phyloP scores from a whole-genome alignment of 2,329 filamentous ascomycete genomes.

The Exophiala xenobiotica region DNA sequence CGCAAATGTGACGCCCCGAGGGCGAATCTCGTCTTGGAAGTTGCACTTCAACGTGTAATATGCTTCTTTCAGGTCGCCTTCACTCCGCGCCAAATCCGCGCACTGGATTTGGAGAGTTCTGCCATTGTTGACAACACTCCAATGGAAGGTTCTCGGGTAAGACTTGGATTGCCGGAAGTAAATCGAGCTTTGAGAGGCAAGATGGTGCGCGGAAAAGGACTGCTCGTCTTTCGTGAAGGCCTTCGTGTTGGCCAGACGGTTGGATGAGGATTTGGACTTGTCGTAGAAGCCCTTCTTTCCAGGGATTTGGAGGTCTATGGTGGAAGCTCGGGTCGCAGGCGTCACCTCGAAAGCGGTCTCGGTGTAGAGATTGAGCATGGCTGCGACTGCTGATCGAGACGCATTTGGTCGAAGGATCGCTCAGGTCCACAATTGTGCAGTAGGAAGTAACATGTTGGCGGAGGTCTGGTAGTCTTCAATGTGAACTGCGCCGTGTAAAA shows the following conservation, averaged over 20 bases:
- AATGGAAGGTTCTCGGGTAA: slow-evolving; percentile 82
- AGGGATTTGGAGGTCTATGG: slow-evolving; percentile 22
- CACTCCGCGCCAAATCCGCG: slow-evolving; percentile 73
- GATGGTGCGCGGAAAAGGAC: slow-evolving; percentile 67
- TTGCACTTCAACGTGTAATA: slow-evolving; percentile 74
- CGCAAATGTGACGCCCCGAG: slow-evolving; percentile 76
- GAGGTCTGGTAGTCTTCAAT: neutral
- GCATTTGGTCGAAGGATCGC: slow-evolving; percentile 12
- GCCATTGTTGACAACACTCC: slow-evolving; percentile 80
- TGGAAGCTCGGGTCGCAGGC: slow-evolving; percentile 20
- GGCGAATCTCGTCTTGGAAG: slow-evolving; percentile 71
- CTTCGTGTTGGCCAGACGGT: slow-evolving; percentile 5
- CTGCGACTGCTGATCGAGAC: slow-evolving; percentile 6
- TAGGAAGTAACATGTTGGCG: neutral
- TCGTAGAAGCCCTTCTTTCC: slow-evolving; percentile 27
- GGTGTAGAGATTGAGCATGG: slow-evolving; percentile 31
- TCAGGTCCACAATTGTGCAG: neutral
- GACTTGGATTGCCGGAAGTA: slow-evolving; percentile 76
- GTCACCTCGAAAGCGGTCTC: slow-evolving; percentile 29
- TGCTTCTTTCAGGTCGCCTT: slow-evolving; percentile 62
- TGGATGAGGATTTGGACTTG: slow-evolving; percentile 21
- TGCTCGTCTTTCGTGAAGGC: slow-evolving; percentile 50
- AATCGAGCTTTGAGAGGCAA: slow-evolving; percentile 77
- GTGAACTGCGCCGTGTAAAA: neutral
- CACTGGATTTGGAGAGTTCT: slow-evolving; percentile 78